Conservation (phyloP, 257 asterid genomes). For the Gentiana macrophylla region DNA sequence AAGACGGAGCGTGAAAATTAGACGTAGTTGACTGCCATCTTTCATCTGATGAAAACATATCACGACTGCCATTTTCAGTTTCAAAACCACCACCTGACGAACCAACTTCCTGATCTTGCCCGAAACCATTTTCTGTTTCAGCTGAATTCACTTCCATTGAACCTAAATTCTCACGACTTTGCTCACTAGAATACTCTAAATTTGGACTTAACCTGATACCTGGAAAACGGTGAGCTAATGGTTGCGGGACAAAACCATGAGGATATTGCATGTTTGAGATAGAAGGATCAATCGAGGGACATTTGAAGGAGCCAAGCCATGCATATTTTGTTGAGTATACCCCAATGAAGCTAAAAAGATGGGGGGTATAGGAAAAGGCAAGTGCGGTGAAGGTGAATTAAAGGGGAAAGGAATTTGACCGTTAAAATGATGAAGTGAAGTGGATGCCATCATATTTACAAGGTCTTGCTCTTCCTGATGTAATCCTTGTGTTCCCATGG, state of each 20-base stretch:
- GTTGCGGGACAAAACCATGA: slow-evolving; percentile 54
- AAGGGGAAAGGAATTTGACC: slow-evolving; percentile 28
- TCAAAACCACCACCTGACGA: slow-evolving; percentile 34
- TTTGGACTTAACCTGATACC: slow-evolving; percentile 15
- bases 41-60: slow-evolving; percentile 33
- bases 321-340: slow-evolving; percentile 49
- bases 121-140: slow-evolving; percentile 45
- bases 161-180: slow-evolving; percentile 40
- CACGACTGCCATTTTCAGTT: slow-evolving; percentile 39
- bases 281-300: slow-evolving; percentile 29
- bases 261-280: slow-evolving; percentile 49
- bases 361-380: slow-evolving; percentile 42
- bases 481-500: slow-evolving; percentile 45
- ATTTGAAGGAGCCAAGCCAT: slow-evolving; percentile 47
- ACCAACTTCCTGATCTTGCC: slow-evolving; percentile 43
- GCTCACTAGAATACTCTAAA: slow-evolving; percentile 50
- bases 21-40: slow-evolving; percentile 30
- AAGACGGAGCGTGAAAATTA: slow-evolving; percentile 51
- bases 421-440: slow-evolving; percentile 68
- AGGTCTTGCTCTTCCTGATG: slow-evolving; percentile 81
- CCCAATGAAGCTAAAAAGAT: slow-evolving; percentile 69
- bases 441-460: slow-evolving; percentile 76
- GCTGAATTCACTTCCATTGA: slow-evolving; percentile 39
- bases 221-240: slow-evolving; percentile 49
- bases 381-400: slow-evolving; percentile 52